Conservation (phyloP, 352 stramenopile genomes). For the Pythium dissimile region DNA sequence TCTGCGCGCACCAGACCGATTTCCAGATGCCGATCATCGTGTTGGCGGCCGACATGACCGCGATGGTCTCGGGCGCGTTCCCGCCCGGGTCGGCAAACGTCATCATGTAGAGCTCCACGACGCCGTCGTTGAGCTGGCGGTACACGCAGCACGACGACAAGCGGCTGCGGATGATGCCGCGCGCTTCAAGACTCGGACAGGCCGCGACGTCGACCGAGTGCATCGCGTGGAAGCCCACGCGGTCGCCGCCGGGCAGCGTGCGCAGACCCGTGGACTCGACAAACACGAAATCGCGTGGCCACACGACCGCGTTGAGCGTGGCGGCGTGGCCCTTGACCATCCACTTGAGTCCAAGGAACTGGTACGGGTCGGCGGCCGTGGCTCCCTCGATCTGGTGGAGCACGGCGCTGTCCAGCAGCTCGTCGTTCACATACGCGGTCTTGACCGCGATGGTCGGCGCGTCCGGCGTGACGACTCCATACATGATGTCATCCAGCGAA, state of each 20-base stretch:
- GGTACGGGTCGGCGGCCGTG: slow-evolving; percentile 24
- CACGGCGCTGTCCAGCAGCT: slow-evolving; percentile 23
- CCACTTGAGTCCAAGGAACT: slow-evolving; percentile 25
- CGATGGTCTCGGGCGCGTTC: slow-evolving; percentile 10
- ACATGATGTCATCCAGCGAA: slow-evolving; percentile 62
- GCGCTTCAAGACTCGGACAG: background rate
- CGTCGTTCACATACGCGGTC: slow-evolving; percentile 22
- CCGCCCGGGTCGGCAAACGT: slow-evolving; percentile 20
- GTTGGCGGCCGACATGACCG: slow-evolving; percentile 18
- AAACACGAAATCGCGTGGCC: slow-evolving; percentile 40
- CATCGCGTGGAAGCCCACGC: slow-evolving; percentile 34
- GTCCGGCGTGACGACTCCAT: slow-evolving; percentile 36
- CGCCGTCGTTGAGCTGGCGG: slow-evolving; percentile 5
- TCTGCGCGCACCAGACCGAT: slow-evolving; percentile 21
- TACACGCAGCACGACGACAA: slow-evolving; percentile 11
- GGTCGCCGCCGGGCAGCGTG: slow-evolving; percentile 28
- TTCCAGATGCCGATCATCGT: slow-evolving; percentile 24
- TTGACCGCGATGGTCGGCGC: slow-evolving; percentile 32
- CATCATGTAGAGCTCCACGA: slow-evolving; percentile 27
- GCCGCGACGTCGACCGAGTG: slow-evolving; percentile 33
- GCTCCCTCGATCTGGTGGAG: slow-evolving; percentile 39
- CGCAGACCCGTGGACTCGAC: slow-evolving; percentile 40
- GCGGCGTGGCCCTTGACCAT: slow-evolving; percentile 7
- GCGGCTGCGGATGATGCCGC: slow-evolving; percentile 6
- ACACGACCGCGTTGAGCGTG: slow-evolving; percentile 19